phyloP scores from a whole-genome alignment of 495 filamentous ascomycete genomes.

The Viridothelium virens region DNA sequence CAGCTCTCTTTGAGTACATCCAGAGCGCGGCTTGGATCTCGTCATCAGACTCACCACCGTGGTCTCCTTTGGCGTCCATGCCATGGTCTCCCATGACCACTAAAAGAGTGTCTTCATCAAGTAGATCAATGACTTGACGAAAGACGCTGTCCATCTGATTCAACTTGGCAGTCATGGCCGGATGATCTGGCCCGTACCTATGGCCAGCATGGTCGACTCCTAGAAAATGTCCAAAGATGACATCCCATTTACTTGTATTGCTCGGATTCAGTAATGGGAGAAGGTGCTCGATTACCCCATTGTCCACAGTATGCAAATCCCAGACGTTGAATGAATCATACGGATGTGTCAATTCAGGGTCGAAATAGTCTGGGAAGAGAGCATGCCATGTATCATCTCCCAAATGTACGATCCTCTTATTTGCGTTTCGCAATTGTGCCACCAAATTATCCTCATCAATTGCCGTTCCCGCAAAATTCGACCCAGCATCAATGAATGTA shows the following conservation, averaged over 20 bases:
- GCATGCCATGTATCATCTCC: constrained; percentile 96
- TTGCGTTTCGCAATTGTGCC: constrained; percentile 68
- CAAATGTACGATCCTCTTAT: constrained; percentile 81
- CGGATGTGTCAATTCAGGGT: constrained; percentile 69
- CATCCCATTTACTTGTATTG: constrained; percentile 70
- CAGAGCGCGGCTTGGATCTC: constrained; percentile 91
- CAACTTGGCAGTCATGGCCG: constrained; percentile 83
- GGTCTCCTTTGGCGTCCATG: constrained; percentile 95
- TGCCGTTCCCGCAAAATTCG: constrained; percentile 91
- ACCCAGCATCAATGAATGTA: constrained; percentile 87
- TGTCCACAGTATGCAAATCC: constrained; percentile 95
- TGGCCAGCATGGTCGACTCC: constrained; percentile 97
- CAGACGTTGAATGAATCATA: constrained; percentile 98
- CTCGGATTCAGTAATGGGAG: constrained; percentile 66
- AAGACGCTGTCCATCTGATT: constrained; percentile 83
- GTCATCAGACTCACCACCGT: constrained; percentile 91
- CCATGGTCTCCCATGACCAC: constrained; percentile 98
- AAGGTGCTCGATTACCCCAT: constrained; percentile 88
- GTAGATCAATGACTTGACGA: constrained; percentile 55
- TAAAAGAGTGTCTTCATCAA: constrained; percentile 81
- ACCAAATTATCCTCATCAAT: constrained; percentile 96
- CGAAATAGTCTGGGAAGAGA: constrained; percentile 86
- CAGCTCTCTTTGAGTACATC: constrained; percentile 86
- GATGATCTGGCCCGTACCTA: constrained; percentile 87
- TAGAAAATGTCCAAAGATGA: constrained; percentile 85